phyloP scores from a whole-genome alignment of 306 rosid species.

The Medicago arabica region DNA sequence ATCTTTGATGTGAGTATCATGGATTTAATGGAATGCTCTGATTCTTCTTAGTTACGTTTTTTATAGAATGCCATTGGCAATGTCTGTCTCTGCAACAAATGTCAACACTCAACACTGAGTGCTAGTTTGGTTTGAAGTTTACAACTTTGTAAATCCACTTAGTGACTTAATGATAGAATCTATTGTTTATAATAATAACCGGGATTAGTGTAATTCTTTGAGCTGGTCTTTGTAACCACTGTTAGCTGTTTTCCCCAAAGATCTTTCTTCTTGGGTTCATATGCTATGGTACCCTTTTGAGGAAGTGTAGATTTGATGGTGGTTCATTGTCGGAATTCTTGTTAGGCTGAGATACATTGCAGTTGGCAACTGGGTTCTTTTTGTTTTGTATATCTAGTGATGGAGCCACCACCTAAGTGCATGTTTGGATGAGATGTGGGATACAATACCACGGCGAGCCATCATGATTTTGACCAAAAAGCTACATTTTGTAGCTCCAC shows the following conservation, averaged over 20 bases:
- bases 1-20: not conserved
- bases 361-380: not conserved
- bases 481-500: too few species aligned
- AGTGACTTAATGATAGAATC: not conserved
- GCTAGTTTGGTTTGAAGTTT: conserved; percentile 30
- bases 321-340: not conserved
- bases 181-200: not conserved
- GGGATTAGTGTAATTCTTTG: conserved; percentile 21
- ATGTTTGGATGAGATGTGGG: too few species aligned
- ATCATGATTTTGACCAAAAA: too few species aligned
- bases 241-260: conserved; percentile 20
- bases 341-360: not conserved
- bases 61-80: conserved; percentile 1
- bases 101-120: conserved; percentile 1
- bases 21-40: not conserved
- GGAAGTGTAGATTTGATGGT: not conserved
- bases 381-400: not conserved
- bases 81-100: not conserved
- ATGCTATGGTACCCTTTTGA: conserved; percentile 2
- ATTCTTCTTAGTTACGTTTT: conserved; percentile 3
- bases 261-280: conserved; percentile 30
- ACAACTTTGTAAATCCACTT: conserved; percentile 3
- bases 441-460: too few species aligned
- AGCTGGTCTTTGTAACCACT: conserved; percentile 19
- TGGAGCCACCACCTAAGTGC: not conserved